These are phyloP conservation scores for Mycena amicta DNA, from an alignment of 768 basidiomycete genomes.

Conservation along the genomic window DNA sequence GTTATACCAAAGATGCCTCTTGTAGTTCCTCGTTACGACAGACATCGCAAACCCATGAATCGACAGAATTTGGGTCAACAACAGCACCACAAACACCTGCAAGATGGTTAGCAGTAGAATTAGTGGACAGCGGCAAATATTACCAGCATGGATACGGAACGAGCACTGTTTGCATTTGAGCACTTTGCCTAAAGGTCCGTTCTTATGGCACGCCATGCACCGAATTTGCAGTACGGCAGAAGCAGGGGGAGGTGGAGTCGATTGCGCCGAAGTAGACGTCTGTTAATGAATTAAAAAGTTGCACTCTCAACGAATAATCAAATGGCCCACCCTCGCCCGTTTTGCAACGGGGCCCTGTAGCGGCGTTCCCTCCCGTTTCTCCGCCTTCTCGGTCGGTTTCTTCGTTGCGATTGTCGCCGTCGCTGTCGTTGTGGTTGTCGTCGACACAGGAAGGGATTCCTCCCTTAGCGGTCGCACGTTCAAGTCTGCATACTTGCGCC, in stretches of 20 bases:
- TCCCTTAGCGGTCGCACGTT: slow-evolving; percentile 75
- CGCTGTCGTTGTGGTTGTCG: slow-evolving; percentile 25
- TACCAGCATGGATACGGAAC: slow-evolving; percentile 81
- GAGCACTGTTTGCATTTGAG: slow-evolving; percentile 81
- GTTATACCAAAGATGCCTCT: slow-evolving; percentile 78
- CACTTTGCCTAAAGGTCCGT: slow-evolving; percentile 75
- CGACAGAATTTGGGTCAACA: slow-evolving; percentile 61
- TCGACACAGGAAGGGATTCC: slow-evolving; percentile 42
- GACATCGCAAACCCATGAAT: slow-evolving; percentile 85
- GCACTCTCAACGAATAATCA: background rate
- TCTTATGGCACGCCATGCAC: slow-evolving; percentile 76
- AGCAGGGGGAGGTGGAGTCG: slow-evolving; percentile 65
- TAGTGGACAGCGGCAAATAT: background rate
- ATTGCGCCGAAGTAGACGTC: slow-evolving; percentile 53
- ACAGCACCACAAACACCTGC: slow-evolving; percentile 70
- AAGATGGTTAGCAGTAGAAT: slow-evolving; percentile 3
- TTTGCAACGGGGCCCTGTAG: slow-evolving; percentile 48
- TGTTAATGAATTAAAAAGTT: slow-evolving; percentile 25
- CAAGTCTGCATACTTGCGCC: slow-evolving; percentile 92
- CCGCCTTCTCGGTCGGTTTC: slow-evolving; percentile 61
- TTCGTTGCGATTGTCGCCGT: slow-evolving; percentile 39
- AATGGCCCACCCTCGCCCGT: slow-evolving; percentile 44
- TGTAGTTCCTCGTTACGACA: slow-evolving; percentile 82
- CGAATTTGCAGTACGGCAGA: slow-evolving; percentile 61
- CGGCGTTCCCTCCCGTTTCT: slow-evolving; percentile 69